phyloP scores from a whole-genome alignment of 177 flowering plant species.

The Vitis hybrid region DNA sequence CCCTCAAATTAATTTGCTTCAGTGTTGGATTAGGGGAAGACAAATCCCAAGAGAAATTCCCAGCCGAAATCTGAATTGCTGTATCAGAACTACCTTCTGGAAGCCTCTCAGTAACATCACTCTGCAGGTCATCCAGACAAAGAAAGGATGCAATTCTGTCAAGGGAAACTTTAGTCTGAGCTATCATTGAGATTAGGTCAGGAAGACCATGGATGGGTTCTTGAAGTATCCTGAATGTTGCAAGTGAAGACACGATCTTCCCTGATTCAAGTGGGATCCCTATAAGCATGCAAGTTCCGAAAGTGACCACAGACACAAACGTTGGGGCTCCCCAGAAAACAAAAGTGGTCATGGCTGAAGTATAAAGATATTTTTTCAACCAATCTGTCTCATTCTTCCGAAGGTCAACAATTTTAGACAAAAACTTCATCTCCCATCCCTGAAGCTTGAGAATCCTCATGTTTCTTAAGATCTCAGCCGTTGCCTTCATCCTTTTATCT shows the following conservation, averaged over 20 bases:
- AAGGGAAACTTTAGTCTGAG: conserved; percentile 71
- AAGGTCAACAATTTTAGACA: conserved; percentile 55
- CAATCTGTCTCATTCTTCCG: conserved; percentile 56
- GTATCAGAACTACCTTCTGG: conserved; percentile 36
- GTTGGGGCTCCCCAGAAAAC: conserved; percentile 49
- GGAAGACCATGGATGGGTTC: conserved; percentile 65
- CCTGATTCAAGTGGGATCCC: conserved; percentile 68
- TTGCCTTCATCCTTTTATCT: conserved; percentile 75
- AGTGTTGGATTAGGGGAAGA: conserved; percentile 39
- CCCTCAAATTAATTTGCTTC: conserved; percentile 44
- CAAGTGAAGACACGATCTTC: conserved; percentile 62
- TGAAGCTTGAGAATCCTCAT: conserved; percentile 89
- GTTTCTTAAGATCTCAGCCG: conserved; percentile 68
- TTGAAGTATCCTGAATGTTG: conserved; percentile 67
- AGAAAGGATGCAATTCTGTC: conserved; percentile 64
- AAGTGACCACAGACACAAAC: conserved; percentile 60
- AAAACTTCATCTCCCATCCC: conserved; percentile 86
- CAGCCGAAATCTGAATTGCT: conserved; percentile 46
- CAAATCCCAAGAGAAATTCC: conserved; percentile 65
- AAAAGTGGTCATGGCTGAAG: conserved; percentile 40
- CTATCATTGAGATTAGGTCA: conserved; percentile 56
- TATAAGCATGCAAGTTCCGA: conserved; percentile 46
- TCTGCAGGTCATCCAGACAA: conserved; percentile 47
- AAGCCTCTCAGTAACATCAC: conserved; percentile 42
- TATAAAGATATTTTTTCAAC: conserved; percentile 56